These are phyloP conservation scores for Paramyrothecium roridum DNA, from an alignment of 2,329 filamentous ascomycete genomes.

Conservation along the genomic window DNA sequence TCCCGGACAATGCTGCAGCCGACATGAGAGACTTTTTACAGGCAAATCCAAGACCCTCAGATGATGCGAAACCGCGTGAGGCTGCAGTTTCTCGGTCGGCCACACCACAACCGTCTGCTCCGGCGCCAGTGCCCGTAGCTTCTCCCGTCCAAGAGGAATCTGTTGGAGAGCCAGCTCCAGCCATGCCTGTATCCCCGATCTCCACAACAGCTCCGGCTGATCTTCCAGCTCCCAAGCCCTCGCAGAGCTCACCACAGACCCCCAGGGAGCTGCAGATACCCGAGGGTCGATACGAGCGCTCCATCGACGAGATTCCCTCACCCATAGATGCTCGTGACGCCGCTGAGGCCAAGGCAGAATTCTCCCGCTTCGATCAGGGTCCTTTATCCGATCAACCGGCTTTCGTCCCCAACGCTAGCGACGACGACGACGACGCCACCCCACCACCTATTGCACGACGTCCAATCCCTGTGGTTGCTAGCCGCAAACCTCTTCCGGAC, in stretches of 20 bases:
- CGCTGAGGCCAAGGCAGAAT: slow-evolving; percentile 57
- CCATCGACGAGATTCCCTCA: slow-evolving; percentile 42
- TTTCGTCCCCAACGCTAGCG: slow-evolving; percentile 63
- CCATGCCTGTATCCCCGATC: neutral
- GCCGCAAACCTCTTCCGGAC: slow-evolving; percentile 18
- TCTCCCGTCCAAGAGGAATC: slow-evolving; percentile 17
- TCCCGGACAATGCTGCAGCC: slow-evolving; percentile 49
- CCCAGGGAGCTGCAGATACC: neutral
- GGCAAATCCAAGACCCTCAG: slow-evolving; percentile 25
- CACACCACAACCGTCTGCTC: neutral
- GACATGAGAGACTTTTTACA: slow-evolving; percentile 51
- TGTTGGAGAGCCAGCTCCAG: slow-evolving; percentile 3
- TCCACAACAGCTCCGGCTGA: neutral
- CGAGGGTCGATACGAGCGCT: slow-evolving; percentile 14
- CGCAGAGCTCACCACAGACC: slow-evolving; percentile 3
- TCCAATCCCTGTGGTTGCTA: slow-evolving; percentile 10
- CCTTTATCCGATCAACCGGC: slow-evolving; percentile 84
- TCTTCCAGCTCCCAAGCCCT: neutral
- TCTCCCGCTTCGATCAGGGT: slow-evolving; percentile 78
- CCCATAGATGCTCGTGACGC: slow-evolving; percentile 58
- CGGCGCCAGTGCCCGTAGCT: neutral
- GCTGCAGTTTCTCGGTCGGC: slow-evolving; percentile 20
- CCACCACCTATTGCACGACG: slow-evolving; percentile 51
- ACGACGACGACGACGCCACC: slow-evolving; percentile 44
- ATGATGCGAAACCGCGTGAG: slow-evolving; percentile 13